These are phyloP conservation scores for Priceomyces castillae DNA, from an alignment of 805 yeast species.

Conservation along the genomic window DNA sequence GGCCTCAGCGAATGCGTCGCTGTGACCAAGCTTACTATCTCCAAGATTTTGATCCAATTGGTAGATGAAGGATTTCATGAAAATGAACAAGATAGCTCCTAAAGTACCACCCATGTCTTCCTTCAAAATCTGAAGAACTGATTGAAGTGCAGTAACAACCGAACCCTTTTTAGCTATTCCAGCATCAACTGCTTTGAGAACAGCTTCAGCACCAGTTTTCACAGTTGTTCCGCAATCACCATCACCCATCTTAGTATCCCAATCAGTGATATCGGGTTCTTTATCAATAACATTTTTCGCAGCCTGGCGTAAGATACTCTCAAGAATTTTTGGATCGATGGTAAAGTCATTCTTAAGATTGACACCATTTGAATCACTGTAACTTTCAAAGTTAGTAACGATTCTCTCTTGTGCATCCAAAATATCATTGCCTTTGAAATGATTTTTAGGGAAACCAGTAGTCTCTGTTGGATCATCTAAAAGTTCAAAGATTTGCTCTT, in stretches of 20 bases:
- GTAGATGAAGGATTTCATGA: conserved; percentile 23
- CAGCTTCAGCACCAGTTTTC: conserved; percentile 30
- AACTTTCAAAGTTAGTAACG: conserved; percentile 23
- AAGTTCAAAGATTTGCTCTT: conserved; percentile 22
- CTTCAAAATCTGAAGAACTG: conserved; percentile 25
- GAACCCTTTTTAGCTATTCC: conserved; percentile 22
- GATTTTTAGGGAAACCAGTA: conserved; percentile 21
- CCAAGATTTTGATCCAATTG: conserved; percentile 11
- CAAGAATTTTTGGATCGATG: conserved; percentile 17
- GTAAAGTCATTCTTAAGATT: conserved; percentile 13
- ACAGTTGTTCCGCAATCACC: conserved; percentile 43
- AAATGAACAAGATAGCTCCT: conserved; percentile 36
- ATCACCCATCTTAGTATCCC: conserved; percentile 45
- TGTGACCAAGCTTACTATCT: neutral
- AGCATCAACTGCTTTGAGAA: conserved; percentile 19
- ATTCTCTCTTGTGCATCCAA: conserved; percentile 21
- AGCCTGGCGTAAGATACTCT: conserved; percentile 19
- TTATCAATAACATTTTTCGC: conserved; percentile 26
- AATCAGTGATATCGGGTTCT: conserved; percentile 36
- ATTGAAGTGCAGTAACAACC: conserved; percentile 20
- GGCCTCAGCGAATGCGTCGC: conserved; percentile 10
- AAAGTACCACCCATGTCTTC: conserved; percentile 41
- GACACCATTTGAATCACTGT: conserved; percentile 15
- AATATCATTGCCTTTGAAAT: conserved; percentile 10
- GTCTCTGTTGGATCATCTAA: conserved; percentile 31